phyloP scores from a whole-genome alignment of 2,329 filamentous ascomycete species.

The Mariannaea sp. region DNA sequence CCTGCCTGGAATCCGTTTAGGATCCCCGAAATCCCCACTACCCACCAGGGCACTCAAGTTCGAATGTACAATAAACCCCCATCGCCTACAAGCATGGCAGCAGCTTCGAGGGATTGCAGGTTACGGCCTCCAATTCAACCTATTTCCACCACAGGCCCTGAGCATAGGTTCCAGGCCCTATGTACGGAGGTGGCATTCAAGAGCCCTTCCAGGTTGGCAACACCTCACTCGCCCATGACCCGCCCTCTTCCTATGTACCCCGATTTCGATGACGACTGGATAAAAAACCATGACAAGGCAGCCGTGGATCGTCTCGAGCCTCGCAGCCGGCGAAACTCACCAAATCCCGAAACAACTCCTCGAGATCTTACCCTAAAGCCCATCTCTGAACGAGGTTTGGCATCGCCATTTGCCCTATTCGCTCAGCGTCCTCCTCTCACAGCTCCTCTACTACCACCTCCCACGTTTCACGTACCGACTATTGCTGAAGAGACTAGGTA shows the following conservation, averaged over 20 bases:
- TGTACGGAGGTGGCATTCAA: constrained; percentile 25
- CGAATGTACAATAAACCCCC: not conserved
- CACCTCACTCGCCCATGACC: constrained; percentile 29
- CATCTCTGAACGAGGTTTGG: constrained; percentile 20
- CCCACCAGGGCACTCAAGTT: not conserved
- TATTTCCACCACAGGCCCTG: constrained; percentile 29
- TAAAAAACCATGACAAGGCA: constrained; percentile 27
- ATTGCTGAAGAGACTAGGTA: constrained; percentile 30
- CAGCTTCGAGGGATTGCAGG: constrained; percentile 22
- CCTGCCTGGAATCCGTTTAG: no score
- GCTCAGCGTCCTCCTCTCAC: constrained; percentile 28
- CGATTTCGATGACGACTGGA: constrained; percentile 25
- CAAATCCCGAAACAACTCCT: constrained; percentile 15
- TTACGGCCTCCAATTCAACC: constrained; percentile 31
- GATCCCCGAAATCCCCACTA: no score
- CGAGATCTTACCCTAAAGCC: constrained; percentile 24
- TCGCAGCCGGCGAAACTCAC: constrained; percentile 10
- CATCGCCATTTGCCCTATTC: constrained; percentile 16
- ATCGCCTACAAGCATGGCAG: constrained; percentile 23
- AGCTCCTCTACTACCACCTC: constrained; percentile 23
- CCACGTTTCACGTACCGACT: constrained; percentile 16
- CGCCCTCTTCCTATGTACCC: constrained; percentile 25
- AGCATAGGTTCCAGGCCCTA: constrained; percentile 17
- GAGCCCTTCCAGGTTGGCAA: constrained; percentile 30
- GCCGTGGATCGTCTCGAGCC: constrained; percentile 22